Evolutionary conservation across 1,139 yeast genomes (phyloP).

Genomic region (Lodderomyces beijingensis): DNA sequence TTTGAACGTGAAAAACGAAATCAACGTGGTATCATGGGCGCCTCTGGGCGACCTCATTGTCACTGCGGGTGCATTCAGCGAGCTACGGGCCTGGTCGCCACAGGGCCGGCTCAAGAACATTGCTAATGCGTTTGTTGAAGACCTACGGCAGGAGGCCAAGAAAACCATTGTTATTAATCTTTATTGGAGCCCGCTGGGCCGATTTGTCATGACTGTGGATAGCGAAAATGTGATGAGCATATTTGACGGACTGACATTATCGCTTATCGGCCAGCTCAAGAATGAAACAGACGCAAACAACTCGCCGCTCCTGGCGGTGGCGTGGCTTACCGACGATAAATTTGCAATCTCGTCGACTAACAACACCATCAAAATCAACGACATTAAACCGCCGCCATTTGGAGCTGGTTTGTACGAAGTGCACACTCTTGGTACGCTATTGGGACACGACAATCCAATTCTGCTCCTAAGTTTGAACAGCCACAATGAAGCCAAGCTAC

Average conservation of each 20-base stretch:
- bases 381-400: constrained; percentile 25
- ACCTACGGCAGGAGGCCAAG: constrained; percentile 10
- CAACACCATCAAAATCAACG: constrained; percentile 56
- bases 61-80: constrained; percentile 61
- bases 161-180: constrained; percentile 19
- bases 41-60: constrained; percentile 54
- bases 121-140: constrained; percentile 19
- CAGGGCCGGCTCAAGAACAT: constrained; percentile 63
- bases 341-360: constrained; percentile 58
- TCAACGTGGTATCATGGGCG: constrained; percentile 57
- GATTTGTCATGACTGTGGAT: constrained; percentile 32
- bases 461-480: constrained; percentile 53
- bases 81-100: constrained; percentile 63
- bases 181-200: constrained; percentile 36
- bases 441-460: constrained; percentile 66
- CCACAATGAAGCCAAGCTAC: constrained; percentile 35
- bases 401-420: constrained; percentile 24
- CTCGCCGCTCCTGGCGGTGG: constrained; percentile 33
- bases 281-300: constrained; percentile 6
- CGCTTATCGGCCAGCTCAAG: constrained; percentile 27
- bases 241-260: constrained; percentile 37
- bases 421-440: constrained; percentile 54
- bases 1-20: constrained; percentile 20
- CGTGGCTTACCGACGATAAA: constrained; percentile 70
- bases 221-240: constrained; percentile 28